Conservation (phyloP, 2,329 filamentous ascomycete species). For the Xenosphaeropsis pyriputrescens region DNA sequence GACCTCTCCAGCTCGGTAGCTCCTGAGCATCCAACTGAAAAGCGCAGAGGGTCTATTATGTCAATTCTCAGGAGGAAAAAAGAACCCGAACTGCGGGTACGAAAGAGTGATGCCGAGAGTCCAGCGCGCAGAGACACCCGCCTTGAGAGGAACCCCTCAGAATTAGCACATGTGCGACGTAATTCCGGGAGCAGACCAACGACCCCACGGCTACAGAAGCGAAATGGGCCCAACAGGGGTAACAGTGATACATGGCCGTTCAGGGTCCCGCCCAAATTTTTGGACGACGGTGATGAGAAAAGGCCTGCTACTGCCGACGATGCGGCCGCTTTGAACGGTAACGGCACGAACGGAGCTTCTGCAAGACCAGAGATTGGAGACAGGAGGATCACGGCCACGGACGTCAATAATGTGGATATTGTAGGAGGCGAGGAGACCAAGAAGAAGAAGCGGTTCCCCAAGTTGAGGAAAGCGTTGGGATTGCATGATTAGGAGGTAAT, state of each 20-base stretch:
- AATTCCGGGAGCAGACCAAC: slow-evolving; percentile 6
- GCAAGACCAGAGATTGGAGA: slow-evolving; percentile 8
- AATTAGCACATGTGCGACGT: slow-evolving; percentile 30
- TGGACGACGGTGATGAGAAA: slow-evolving; percentile 14
- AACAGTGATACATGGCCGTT: slow-evolving; percentile 34
- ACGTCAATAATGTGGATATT: slow-evolving; percentile 8
- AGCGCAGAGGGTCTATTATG: slow-evolving; percentile 35
- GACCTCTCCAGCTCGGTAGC: slow-evolving; percentile 12
- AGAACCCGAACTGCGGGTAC: slow-evolving; percentile 33
- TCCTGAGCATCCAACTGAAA: slow-evolving; percentile 14
- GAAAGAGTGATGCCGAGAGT: slow-evolving; percentile 38
- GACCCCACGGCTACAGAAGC: slow-evolving; percentile 31
- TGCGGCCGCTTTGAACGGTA: slow-evolving; percentile 1
- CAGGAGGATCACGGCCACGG: slow-evolving; percentile 13
- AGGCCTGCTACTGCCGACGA: slow-evolving; percentile 12
- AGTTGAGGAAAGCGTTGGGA: slow-evolving; percentile 50
- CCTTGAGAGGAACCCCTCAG: slow-evolving; percentile 40
- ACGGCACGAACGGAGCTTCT: slow-evolving; percentile 2
- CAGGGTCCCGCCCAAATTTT: slow-evolving; percentile 13
- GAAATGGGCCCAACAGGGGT: slow-evolving; percentile 20
- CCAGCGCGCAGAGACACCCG: slow-evolving; percentile 46
- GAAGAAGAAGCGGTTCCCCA: slow-evolving; percentile 55
- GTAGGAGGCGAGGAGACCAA: slow-evolving; percentile 2
- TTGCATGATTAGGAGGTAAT: slow-evolving; percentile 28
- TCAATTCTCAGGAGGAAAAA: slow-evolving; percentile 48